These are phyloP conservation scores for Clohesyomyces aquaticus DNA, from an alignment of 495 filamentous ascomycete genomes.

Conservation along the genomic window DNA sequence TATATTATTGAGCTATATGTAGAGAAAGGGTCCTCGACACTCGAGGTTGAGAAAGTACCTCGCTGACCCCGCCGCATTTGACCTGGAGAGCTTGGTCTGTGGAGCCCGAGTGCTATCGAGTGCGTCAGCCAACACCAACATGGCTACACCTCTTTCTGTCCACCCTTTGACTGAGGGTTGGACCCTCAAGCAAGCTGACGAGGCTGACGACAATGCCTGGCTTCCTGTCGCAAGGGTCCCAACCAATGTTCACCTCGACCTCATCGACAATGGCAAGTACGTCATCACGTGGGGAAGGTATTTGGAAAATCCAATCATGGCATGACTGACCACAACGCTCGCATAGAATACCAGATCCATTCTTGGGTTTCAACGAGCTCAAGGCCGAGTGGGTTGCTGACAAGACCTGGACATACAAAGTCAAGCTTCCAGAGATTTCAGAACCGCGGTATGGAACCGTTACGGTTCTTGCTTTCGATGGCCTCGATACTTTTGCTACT, in stretches of 20 bases:
- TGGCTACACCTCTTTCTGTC: constrained; percentile 36
- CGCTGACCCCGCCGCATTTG: not conserved
- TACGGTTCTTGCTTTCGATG: constrained; percentile 46
- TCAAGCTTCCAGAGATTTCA: constrained; percentile 34
- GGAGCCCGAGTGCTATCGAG: not conserved
- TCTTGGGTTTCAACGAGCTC: constrained; percentile 48
- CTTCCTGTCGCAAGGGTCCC: constrained; percentile 44
- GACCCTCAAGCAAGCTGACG: constrained; percentile 46
- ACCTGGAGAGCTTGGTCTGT: not conserved
- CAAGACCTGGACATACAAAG: constrained; percentile 46
- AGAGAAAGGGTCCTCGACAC: constrained; percentile 15
- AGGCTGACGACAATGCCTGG: constrained; percentile 38
- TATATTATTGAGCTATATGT: constrained; percentile 37
- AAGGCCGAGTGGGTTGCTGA: constrained; percentile 47
- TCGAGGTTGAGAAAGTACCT: constrained; percentile 18
- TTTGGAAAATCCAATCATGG: constrained; percentile 24
- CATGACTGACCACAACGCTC: constrained; percentile 20
- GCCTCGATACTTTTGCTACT: constrained; percentile 49
- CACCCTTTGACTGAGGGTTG: constrained; percentile 43
- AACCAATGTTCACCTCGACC: constrained; percentile 49
- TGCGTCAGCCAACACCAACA: constrained; percentile 11
- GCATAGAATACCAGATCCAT: constrained; percentile 48
- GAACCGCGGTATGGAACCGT: constrained; percentile 21
- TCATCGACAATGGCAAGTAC: constrained; percentile 46
- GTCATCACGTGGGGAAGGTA: constrained; percentile 32